Conservation (phyloP, 495 filamentous ascomycete species). For the Physcia stellaris region DNA sequence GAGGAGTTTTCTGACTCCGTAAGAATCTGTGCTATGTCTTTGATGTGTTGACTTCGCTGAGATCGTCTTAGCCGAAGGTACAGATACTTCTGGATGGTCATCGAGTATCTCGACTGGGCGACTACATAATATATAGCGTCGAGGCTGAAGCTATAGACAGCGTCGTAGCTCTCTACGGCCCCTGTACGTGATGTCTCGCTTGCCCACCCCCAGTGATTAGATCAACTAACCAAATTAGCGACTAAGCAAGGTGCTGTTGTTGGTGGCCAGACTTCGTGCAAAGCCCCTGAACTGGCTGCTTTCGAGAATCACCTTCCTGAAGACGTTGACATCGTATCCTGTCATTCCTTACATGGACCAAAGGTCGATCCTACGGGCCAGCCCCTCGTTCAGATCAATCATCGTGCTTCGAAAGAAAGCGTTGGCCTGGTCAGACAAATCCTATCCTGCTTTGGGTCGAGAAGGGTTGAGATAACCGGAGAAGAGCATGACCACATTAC, state of each 20-base stretch:
- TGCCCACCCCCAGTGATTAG: constrained; percentile 15
- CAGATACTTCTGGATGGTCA: constrained; percentile 82
- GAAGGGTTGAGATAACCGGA: constrained; percentile 73
- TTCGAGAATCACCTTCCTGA: constrained; percentile 78
- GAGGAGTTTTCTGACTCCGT: constrained; percentile 66
- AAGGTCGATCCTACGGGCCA: constrained; percentile 77
- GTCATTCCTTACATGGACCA: constrained; percentile 92
- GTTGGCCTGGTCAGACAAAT: constrained; percentile 67
- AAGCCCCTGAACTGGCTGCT: constrained; percentile 87
- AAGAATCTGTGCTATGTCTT: constrained; percentile 29
- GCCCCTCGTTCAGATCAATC: constrained; percentile 81
- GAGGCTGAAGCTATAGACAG: constrained; percentile 80
- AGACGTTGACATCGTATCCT: constrained; percentile 90
- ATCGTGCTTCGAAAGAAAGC: constrained; percentile 66
- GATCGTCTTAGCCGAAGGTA: constrained; percentile 45
- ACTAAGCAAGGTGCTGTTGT: constrained; percentile 90
- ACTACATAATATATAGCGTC: constrained; percentile 96
- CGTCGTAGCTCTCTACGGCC: constrained; percentile 75
- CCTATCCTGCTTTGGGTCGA: constrained; percentile 67
- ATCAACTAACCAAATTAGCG: constrained; percentile 46
- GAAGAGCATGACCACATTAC: constrained; percentile 90
- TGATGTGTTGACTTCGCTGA: constrained; percentile 2
- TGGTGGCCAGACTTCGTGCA: constrained; percentile 95
- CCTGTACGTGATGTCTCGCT: constrained; percentile 50
- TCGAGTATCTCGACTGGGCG: constrained; percentile 83